Evolutionary conservation across 2,329 filamentous ascomycete species (phyloP), one percentile per base, ranked within the genome.

Genomic region (Camptophora hylomeconis): DNA sequence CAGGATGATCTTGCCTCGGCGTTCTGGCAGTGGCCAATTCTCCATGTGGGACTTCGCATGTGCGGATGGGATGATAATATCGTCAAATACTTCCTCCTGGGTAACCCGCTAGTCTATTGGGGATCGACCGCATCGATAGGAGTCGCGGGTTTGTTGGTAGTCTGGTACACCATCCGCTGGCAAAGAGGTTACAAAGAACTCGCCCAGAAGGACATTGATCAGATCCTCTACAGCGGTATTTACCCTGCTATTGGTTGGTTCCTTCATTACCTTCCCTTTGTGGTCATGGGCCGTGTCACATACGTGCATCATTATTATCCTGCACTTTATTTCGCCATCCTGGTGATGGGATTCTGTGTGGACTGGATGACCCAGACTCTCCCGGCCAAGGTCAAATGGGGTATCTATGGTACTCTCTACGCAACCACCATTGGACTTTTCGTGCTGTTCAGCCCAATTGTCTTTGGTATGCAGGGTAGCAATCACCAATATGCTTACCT

Each of bases 221-320:
- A 89, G 43, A 87, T 98, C 50, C 84, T 94, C 57, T 95, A 93
- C 56, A 69, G 86, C 7, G 89, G 81, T 26, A 51, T 98, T 34
- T 98, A 98, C 56, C 87, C 89, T 6, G 65, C 87, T 32, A 69
- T 89, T 31, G 89, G 89, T 38, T 98, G 89, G 89, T 76, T 93
- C 57, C 68, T 98, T 26, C 89, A 98, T 60, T 98, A 94, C 54
- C 61, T 93, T 38, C 89, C 89, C 1, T 98, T 95, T 57, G 72
- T 93, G 47, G 74, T 89, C 50, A 98, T 98, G 92, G 89, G 84
- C 7, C 82, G 89, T 67, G 89, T 98, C 37, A 98, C 89, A 10
- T 98, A 98, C 50, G 89, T 98, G 31, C 89, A 98, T 57, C 89
- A 98, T 63, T 98, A 98, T 66, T 98, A 95, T 57, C 89, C 89